Evolutionary conservation across 2,329 filamentous ascomycete genomes (phyloP).

Genomic region (Aureobasidium sp.): DNA sequence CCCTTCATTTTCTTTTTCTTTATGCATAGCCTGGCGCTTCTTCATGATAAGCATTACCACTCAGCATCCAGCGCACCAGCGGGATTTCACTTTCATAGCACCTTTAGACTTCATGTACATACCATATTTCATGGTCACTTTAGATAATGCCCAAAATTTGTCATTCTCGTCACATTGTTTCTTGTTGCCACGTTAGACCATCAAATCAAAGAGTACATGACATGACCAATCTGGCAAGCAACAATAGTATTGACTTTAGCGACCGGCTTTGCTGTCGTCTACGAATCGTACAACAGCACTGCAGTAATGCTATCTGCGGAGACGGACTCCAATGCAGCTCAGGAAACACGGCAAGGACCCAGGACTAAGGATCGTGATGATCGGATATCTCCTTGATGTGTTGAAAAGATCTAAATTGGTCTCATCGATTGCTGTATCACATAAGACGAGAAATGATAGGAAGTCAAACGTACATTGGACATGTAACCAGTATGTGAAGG

Average conservation of each 20-base stretch:
- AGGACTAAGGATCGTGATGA: neutral
- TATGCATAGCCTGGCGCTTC: conserved; percentile 5
- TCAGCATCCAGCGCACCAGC: neutral
- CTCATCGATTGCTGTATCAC: neutral
- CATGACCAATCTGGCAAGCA: neutral
- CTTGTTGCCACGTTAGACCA: no score
- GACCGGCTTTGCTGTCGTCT: no score
- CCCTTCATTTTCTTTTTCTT: neutral
- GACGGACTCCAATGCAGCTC: neutral
- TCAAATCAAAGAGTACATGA: neutral
- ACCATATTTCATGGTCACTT: neutral
- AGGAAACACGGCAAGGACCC: neutral
- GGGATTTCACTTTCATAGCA: neutral
- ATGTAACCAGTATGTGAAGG: neutral
- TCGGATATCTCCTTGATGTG: neutral
- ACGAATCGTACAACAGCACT: neutral
- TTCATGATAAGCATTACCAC: neutral
- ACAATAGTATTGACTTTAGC: no score
- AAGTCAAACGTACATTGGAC: neutral
- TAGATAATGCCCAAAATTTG: neutral
- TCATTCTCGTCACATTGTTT: neutral
- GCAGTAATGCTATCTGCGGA: neutral
- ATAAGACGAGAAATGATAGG: no score
- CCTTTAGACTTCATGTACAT: neutral
- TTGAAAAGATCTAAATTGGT: neutral